These are phyloP conservation scores for Chenopodium suecicum DNA, from an alignment of 148 eudicot genomes.

Conservation along the genomic window DNA sequence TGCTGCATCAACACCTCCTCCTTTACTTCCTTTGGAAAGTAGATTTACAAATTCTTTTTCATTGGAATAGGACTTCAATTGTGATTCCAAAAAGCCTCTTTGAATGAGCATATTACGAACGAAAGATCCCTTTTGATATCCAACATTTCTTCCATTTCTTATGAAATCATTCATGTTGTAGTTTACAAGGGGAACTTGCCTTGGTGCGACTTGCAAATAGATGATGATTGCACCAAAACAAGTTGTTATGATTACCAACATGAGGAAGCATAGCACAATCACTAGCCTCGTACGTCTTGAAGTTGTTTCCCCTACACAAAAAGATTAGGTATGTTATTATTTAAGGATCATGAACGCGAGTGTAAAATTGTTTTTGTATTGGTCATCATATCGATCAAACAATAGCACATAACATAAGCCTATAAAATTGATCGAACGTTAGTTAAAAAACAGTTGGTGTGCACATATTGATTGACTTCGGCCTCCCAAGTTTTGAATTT, in stretches of 20 bases:
- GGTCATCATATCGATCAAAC: too few species aligned
- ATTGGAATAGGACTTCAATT: not conserved
- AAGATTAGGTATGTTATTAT: not conserved
- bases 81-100: constrained; percentile 14
- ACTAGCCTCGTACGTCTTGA: constrained; percentile 24
- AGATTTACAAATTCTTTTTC: constrained; percentile 13
- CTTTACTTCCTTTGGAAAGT: constrained; percentile 13
- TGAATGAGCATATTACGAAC: not conserved
- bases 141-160: constrained; percentile 18
- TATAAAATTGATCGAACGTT: too few species aligned
- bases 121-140: constrained; percentile 16
- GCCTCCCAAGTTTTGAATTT: too few species aligned
- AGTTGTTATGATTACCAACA: constrained; percentile 8
- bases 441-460: too few species aligned
- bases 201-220: not conserved
- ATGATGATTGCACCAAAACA: constrained; percentile 12
- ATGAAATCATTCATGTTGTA: constrained; percentile 4
- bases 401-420: too few species aligned
- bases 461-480: too few species aligned
- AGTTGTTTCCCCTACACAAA: constrained; percentile 15
- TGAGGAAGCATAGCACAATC: constrained; percentile 18
- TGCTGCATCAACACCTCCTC: constrained; percentile 25
- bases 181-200: not conserved
- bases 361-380: too few species aligned
- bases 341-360: too few species aligned